phyloP scores from a whole-genome alignment of 2,329 filamentous ascomycete species.

The Dendrostoma leiphaemia region DNA sequence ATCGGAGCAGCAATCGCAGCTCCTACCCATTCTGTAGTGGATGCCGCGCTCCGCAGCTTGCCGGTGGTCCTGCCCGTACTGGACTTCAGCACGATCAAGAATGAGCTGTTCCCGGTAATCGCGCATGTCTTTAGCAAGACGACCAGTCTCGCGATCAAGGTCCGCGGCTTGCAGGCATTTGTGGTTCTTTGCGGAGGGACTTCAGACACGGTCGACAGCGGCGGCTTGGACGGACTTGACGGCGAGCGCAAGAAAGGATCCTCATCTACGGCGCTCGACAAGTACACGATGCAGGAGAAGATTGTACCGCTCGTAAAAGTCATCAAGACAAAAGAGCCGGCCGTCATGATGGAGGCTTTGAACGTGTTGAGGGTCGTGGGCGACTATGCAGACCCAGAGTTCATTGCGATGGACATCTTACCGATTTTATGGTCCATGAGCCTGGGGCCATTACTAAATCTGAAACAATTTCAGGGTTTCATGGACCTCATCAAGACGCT shows the following conservation, averaged over 20 bases:
- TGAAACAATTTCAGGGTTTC: constrained; percentile 84
- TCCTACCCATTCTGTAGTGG: constrained; percentile 83
- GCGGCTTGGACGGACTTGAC: constrained; percentile 73
- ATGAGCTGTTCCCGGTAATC: constrained; percentile 91
- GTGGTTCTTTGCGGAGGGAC: constrained; percentile 83
- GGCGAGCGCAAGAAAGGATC: constrained; percentile 59
- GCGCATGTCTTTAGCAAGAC: constrained; percentile 89
- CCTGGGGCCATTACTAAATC: constrained; percentile 81
- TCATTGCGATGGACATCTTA: constrained; percentile 86
- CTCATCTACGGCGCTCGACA: constrained; percentile 81
- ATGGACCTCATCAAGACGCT: constrained; percentile 85
- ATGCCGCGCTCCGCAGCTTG: constrained; percentile 77
- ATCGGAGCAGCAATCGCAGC: constrained; percentile 83
- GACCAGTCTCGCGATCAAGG: constrained; percentile 90
- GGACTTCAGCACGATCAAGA: constrained; percentile 96
- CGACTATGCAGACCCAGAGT: constrained; percentile 79
- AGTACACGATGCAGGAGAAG: constrained; percentile 98
- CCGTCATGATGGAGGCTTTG: constrained; percentile 92
- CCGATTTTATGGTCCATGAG: constrained; percentile 91
- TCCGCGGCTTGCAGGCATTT: constrained; percentile 87
- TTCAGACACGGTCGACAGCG: constrained; percentile 49
- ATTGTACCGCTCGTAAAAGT: constrained; percentile 85
- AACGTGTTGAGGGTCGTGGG: constrained; percentile 84
- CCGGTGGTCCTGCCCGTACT: constrained; percentile 81
- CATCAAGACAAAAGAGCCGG: constrained; percentile 97